phyloP scores from a whole-genome alignment of 1,284 basidiomycete genomes.

The Ganoderma multipileum region DNA sequence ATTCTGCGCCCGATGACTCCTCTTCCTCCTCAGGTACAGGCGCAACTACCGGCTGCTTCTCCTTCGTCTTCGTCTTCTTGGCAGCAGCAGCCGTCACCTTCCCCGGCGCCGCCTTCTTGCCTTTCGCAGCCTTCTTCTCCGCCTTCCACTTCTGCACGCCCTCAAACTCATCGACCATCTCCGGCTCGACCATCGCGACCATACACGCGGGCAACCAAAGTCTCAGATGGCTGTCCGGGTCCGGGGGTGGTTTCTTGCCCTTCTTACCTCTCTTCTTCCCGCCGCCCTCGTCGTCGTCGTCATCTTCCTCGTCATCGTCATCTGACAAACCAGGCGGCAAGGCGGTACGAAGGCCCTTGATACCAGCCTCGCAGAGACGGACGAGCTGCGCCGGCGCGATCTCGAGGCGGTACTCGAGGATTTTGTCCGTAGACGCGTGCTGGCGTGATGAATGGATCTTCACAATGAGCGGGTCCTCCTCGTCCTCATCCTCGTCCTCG shows the following conservation, averaged over 20 bases:
- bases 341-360: constrained; percentile 62
- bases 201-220: constrained; percentile 83
- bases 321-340: constrained; percentile 53
- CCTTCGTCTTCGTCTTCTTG: constrained; percentile 19
- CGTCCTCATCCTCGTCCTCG: constrained; percentile 31
- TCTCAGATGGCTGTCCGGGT: constrained; percentile 59
- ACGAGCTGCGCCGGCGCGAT: constrained; percentile 71
- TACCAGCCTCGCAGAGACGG: constrained; percentile 63
- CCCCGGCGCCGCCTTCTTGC: constrained; percentile 1
- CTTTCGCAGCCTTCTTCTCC: constrained; percentile 44
- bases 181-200: constrained; percentile 68
- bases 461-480: constrained; percentile 45
- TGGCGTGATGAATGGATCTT: constrained; percentile 53
- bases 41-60: background rate
- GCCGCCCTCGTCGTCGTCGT: constrained; percentile 42
- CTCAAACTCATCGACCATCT: constrained; percentile 66
- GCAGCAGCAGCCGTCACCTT: constrained; percentile 19
- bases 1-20: constrained; percentile 14
- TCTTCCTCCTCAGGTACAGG: constrained; percentile 28
- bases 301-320: constrained; percentile 46
- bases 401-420: constrained; percentile 78
- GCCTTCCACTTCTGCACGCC: constrained; percentile 55
- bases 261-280: constrained; percentile 38
- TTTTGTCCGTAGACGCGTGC: constrained; percentile 72
- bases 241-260: constrained; percentile 50